These are phyloP conservation scores for Phenoliferia sp. DNA, from an alignment of 1,284 basidiomycete species.

Conservation along the genomic window DNA sequence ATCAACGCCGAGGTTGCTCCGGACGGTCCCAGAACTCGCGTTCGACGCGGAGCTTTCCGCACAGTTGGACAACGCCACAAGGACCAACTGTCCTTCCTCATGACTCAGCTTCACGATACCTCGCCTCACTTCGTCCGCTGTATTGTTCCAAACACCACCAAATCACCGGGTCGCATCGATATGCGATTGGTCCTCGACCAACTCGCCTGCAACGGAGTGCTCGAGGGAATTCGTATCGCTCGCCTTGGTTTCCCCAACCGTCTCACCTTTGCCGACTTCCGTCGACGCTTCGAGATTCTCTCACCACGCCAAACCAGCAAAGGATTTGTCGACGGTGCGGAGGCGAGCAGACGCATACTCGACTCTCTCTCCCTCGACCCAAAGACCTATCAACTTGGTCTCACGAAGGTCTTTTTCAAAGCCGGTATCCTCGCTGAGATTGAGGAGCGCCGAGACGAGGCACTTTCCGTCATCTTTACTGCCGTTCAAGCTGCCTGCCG, in stretches of 20 bases:
- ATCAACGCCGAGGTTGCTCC: conserved; percentile 45
- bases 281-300: conserved; percentile 92
- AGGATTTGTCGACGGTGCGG: conserved; percentile 95
- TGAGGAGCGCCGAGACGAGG: conserved; percentile 83
- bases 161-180: conserved; percentile 88
- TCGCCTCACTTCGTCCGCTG: conserved; percentile 98
- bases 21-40: conserved; percentile 53
- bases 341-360: conserved; percentile 90
- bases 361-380: conserved; percentile 83
- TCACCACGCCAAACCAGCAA: conserved; percentile 77
- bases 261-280: conserved; percentile 93
- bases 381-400: conserved; percentile 81
- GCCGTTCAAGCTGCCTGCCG: conserved; percentile 79
- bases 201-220: conserved; percentile 94
- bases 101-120: conserved; percentile 85
- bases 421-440: conserved; percentile 97
- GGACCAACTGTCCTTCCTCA: conserved; percentile 87
- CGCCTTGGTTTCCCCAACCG: conserved; percentile 96
- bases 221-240: conserved; percentile 98
- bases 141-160: conserved; percentile 90
- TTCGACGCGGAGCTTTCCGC: conserved; percentile 95
- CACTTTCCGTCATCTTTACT: conserved; percentile 85
- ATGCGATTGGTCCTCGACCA: conserved; percentile 95
- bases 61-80: conserved; percentile 95
- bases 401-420: conserved; percentile 99